phyloP scores from a whole-genome alignment of 2,329 filamentous ascomycete genomes.

The Malbranchea zuffiana region DNA sequence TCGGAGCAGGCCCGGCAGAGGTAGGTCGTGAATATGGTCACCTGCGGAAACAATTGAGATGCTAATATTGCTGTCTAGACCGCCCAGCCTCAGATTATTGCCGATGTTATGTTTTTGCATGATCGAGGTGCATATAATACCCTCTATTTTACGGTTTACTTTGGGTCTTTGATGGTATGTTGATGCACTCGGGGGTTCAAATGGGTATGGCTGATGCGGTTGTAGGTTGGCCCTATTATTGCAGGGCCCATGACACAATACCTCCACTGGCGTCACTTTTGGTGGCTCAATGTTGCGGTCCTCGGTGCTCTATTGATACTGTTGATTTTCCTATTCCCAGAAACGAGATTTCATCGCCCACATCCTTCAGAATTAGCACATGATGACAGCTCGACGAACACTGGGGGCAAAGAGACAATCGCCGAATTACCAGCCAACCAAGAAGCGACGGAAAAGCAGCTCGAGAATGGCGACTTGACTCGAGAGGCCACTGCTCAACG shows the following conservation, averaged over 20 bases:
- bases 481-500: background rate
- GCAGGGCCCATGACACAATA: constrained; percentile 50
- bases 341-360: constrained; percentile 48
- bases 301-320: constrained; percentile 41
- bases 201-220: background rate
- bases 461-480: background rate
- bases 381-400: constrained; percentile 3
- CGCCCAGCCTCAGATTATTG: constrained; percentile 51
- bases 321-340: constrained; percentile 51
- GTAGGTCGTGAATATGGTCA: constrained; percentile 13
- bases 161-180: constrained; percentile 49
- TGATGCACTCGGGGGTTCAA: background rate
- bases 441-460: constrained; percentile 23
- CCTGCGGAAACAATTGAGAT: background rate
- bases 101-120: constrained; percentile 55
- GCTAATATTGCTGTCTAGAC: constrained; percentile 27
- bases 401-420: background rate
- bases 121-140: constrained; percentile 54
- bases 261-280: constrained; percentile 51
- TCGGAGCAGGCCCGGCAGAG: constrained; percentile 52
- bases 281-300: constrained; percentile 53
- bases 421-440: constrained; percentile 13
- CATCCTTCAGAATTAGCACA: constrained; percentile 21
- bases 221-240: constrained; percentile 44
- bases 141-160: constrained; percentile 52